Evolutionary conservation across 768 basidiomycete genomes (phyloP).

Genomic region (Crepidotus variabilis): DNA sequence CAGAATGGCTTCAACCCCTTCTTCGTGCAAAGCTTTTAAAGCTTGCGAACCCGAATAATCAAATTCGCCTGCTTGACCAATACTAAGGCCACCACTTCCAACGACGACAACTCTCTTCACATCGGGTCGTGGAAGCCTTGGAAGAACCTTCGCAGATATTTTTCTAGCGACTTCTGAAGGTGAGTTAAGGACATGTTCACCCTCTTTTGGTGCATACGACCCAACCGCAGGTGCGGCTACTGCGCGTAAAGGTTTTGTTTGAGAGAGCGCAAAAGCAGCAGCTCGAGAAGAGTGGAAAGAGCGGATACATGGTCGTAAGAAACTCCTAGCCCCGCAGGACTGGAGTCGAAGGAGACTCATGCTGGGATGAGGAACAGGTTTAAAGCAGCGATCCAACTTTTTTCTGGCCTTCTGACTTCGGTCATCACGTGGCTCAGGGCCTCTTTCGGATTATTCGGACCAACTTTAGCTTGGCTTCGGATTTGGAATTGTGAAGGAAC

Average conservation of each 20-base stretch:
- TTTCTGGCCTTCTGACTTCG: constrained; percentile 8
- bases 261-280: constrained; percentile 33
- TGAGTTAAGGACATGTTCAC: constrained; percentile 82
- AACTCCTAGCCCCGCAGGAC: constrained; percentile 30
- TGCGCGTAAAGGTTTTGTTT: constrained; percentile 55
- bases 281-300: constrained; percentile 46
- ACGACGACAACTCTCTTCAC: constrained; percentile 96
- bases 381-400: constrained; percentile 4
- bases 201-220: constrained; percentile 58
- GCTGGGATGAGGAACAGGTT: constrained; percentile 15
- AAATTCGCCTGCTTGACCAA: constrained; percentile 99
- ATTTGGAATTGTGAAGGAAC: no score
- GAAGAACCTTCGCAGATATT: constrained; percentile 92
- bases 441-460: background rate
- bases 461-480: no score
- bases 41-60: constrained; percentile 99
- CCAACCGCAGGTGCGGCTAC: constrained; percentile 77
- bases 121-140: constrained; percentile 85
- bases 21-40: constrained; percentile 94
- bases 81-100: constrained; percentile 92
- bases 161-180: constrained; percentile 92
- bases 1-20: constrained; percentile 89
- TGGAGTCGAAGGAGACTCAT: constrained; percentile 43
- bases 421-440: constrained; percentile 9
- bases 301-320: constrained; percentile 34